Evolutionary conservation across 345 rosid genomes (phyloP).

Genomic region (Syzygium aromaticum): DNA sequence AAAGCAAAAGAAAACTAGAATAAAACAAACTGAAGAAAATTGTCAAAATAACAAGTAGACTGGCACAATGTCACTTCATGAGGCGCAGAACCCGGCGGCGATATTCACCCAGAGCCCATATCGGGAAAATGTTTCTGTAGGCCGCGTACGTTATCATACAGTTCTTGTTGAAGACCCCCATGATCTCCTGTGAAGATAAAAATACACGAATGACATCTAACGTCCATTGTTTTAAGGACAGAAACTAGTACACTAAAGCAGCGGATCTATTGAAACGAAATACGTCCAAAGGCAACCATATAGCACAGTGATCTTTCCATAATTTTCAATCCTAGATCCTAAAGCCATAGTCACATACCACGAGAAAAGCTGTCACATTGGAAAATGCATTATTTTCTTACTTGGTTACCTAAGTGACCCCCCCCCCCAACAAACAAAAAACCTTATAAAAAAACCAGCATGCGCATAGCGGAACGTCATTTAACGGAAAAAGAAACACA

Average conservation of each 20-base stretch:
- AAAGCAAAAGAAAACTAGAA: background rate
- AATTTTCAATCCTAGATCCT: background rate
- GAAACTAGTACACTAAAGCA: background rate
- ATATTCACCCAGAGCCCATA: slow-evolving; percentile 25
- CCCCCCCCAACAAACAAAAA: background rate
- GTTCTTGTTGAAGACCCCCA: slow-evolving; percentile 20
- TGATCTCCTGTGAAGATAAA: slow-evolving; percentile 14
- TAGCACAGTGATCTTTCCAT: background rate
- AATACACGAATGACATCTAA: background rate
- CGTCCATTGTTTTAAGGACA: background rate
- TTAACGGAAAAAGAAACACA: background rate
- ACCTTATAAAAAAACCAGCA: background rate
- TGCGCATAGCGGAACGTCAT: background rate
- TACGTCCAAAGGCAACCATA: background rate
- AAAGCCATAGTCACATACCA: background rate
- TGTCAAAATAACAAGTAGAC: background rate
- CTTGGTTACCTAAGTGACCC: background rate
- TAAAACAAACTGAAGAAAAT: background rate
- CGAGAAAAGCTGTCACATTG: background rate
- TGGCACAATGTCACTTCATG: background rate
- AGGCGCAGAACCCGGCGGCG: slow-evolving; percentile 1
- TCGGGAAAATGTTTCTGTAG: slow-evolving; percentile 18
- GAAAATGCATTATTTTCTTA: background rate
- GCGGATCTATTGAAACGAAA: background rate
- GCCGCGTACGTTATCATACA: slow-evolving; percentile 17